Percentiles rank a stretch among this genome's conserved stretches.
phyloP scores from a whole-genome alignment of 495 filamentous ascomycete species.

The Aspergillus mulundensis region DNA sequence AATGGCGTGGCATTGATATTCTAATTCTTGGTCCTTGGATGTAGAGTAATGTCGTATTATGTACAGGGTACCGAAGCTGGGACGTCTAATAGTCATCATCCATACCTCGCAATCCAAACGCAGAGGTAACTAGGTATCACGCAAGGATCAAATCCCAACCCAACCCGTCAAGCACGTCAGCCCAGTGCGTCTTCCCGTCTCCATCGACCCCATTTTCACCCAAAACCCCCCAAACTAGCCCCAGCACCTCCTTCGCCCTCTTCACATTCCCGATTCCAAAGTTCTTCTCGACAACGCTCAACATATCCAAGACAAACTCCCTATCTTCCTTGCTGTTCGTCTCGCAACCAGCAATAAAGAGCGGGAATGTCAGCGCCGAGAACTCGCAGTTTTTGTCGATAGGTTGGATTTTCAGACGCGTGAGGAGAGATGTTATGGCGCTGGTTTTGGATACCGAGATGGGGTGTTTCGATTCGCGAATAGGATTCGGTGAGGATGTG shows the following conservation, averaged over 20 bases:
- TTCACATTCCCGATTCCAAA: slow-evolving; percentile 44
- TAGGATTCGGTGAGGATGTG: background rate
- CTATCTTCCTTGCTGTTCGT: slow-evolving; percentile 24
- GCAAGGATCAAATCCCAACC: slow-evolving; percentile 43
- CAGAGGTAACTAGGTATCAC: background rate
- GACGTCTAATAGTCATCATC: too few relatives aligned
- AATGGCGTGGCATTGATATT: background rate
- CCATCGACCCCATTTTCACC: slow-evolving; percentile 2
- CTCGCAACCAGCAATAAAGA: slow-evolving; percentile 41
- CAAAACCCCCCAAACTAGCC: slow-evolving; percentile 38
- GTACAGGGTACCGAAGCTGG: too few relatives aligned
- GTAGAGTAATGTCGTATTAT: too few relatives aligned
- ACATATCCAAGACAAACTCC: slow-evolving; percentile 24
- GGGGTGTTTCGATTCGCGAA: background rate
- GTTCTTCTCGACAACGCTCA: slow-evolving; percentile 32
- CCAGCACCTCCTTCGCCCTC: slow-evolving; percentile 38
- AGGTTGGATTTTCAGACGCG: slow-evolving; percentile 25
- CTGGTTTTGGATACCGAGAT: slow-evolving; percentile 29
- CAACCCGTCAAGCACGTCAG: slow-evolving; percentile 38
- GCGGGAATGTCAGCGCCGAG: slow-evolving; percentile 42
- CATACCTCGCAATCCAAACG: background rate
- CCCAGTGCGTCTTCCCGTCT: slow-evolving; percentile 29
- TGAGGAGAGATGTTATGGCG: slow-evolving; percentile 30
- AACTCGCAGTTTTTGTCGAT: slow-evolving; percentile 41
- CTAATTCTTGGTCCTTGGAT: background rate